Base-by-base conservation (phyloP, 306 rosid genomes). In the Medicago lupulina region DNA sequence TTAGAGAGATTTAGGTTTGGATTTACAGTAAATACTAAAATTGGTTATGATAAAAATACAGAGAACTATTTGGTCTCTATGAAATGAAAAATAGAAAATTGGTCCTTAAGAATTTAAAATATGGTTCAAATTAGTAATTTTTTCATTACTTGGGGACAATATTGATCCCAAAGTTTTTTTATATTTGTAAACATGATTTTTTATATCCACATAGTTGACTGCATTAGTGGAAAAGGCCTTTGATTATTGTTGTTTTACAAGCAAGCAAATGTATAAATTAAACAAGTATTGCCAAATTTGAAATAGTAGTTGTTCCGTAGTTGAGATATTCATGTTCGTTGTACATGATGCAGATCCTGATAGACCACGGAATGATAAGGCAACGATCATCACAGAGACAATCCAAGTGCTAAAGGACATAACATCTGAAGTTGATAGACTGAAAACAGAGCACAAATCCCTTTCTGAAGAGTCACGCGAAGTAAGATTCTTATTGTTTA, bases 351-450 rank as follows among this genome's bases (percentile, higher is more conserved):
- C 87, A 90, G 97, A 90, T 62, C 88, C 96, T 9, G 95, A 87
- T 79, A 94, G 96, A 89, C 97, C 97, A 39, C 90, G 87, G 88
- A 92, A 94, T 70, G 98, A 94, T 80, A 94, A 94, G 82, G 96
- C 87, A 40, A 92, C 98, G 50, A 94, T 94, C 55, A 93, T 94
- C 39, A 80, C 88, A 0, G 96, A 92, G 83, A 86, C 98, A 3
- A 15, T 94, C 75, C 95, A 94, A 77, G 67, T 86, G 76, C 85
- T 94, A 63, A 87, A 87, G 75, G 98, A 94, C 80, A 86, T 90
- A 50, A 80, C 87, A 19, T 84, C 88, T 11, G 89, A 94, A 81
- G 97, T 94, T 19, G 75, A 68, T 76, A 83, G 82, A 67, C 82
- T 92, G 40, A 92, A 92, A 85, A 79, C 84, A 0, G 97, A 92